Evolutionary conservation across 2,329 filamentous ascomycete genomes (phyloP).

Genomic region (Beauveria sp.): DNA sequence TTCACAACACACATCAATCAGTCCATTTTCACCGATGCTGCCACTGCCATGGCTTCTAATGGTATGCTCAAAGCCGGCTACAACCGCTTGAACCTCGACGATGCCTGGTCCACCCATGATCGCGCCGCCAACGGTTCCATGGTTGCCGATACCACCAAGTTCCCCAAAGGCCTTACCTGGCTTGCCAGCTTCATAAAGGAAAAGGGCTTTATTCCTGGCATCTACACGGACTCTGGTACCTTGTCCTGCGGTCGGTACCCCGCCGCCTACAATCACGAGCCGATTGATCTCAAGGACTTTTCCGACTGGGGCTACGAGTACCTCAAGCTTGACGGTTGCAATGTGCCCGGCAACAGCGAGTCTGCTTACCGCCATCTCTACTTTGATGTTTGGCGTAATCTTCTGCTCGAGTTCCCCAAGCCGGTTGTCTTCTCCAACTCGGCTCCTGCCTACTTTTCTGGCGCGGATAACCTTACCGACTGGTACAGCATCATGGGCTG

Average conservation of each 20-base stretch:
- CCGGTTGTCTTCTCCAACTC: constrained; percentile 38
- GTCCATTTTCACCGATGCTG: constrained; percentile 38
- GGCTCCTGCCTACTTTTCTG: constrained; percentile 37
- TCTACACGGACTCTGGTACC: constrained; percentile 37
- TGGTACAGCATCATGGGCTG: constrained; percentile 40
- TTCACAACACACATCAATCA: constrained; percentile 41
- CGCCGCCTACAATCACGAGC: constrained; percentile 32
- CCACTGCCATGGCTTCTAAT: constrained; percentile 34
- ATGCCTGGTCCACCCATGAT: constrained; percentile 33
- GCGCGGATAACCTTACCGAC: constrained; percentile 28
- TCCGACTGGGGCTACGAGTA: constrained; percentile 30
- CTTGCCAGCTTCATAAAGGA: constrained; percentile 30
- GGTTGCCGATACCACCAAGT: constrained; percentile 32
- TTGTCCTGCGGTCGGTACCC: constrained; percentile 36
- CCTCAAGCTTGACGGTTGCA: constrained; percentile 34
- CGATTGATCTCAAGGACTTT: constrained; percentile 33
- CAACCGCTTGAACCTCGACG: constrained; percentile 35
- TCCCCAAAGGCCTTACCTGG: constrained; percentile 36
- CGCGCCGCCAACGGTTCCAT: constrained; percentile 30
- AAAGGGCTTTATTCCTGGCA: constrained; percentile 35
- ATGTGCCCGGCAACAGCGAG: constrained; percentile 22
- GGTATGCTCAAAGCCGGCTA: constrained; percentile 30
- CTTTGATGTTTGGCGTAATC: constrained; percentile 31
- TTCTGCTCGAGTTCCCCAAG: constrained; percentile 26
- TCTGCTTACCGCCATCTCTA: constrained; percentile 25